phyloP scores from a whole-genome alignment of 192 early-diverging fungal genomes.

The Coemansia sp. region DNA sequence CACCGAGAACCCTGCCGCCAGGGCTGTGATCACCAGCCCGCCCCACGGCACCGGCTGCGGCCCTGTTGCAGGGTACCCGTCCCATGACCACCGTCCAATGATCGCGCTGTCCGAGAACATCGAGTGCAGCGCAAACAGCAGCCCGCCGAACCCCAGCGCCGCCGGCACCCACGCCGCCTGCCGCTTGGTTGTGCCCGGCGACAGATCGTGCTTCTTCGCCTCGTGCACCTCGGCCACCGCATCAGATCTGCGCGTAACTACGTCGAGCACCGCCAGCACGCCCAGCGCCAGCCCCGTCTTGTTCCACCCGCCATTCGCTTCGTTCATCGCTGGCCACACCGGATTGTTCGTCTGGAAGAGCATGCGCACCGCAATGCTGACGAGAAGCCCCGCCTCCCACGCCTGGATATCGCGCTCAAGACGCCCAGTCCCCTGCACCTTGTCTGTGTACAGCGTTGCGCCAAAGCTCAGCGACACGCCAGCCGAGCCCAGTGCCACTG shows the following conservation, averaged over 20 bases:
- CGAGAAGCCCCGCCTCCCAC: conserved; percentile 67
- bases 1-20: conserved; percentile 57
- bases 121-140: conserved; percentile 73
- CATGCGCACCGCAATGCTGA: conserved; percentile 70
- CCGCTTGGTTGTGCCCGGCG: conserved; percentile 1
- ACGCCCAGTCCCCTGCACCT: conserved; percentile 51
- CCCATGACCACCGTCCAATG: conserved; percentile 71
- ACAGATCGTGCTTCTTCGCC: conserved; percentile 38
- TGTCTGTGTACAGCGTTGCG: conserved; percentile 59
- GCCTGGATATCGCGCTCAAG: conserved; percentile 65
- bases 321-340: conserved; percentile 81
- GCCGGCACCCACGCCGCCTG: conserved; percentile 53
- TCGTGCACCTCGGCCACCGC: conserved; percentile 23
- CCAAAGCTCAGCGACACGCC: conserved; percentile 60
- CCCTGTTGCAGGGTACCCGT: conserved; percentile 73
- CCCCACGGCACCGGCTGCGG: conserved; percentile 75
- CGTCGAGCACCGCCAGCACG: conserved; percentile 59
- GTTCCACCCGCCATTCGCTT: conserved; percentile 71
- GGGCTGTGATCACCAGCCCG: conserved; percentile 58
- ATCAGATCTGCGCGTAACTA: conserved; percentile 53
- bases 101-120: conserved; percentile 76
- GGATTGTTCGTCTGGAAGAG: conserved; percentile 79
- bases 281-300: conserved; percentile 62
- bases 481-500: conserved; percentile 60
- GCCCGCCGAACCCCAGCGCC: conserved; percentile 62